These are phyloP conservation scores for Barnettozyma siamensis DNA, from an alignment of 805 yeast species.

Conservation along the genomic window DNA sequence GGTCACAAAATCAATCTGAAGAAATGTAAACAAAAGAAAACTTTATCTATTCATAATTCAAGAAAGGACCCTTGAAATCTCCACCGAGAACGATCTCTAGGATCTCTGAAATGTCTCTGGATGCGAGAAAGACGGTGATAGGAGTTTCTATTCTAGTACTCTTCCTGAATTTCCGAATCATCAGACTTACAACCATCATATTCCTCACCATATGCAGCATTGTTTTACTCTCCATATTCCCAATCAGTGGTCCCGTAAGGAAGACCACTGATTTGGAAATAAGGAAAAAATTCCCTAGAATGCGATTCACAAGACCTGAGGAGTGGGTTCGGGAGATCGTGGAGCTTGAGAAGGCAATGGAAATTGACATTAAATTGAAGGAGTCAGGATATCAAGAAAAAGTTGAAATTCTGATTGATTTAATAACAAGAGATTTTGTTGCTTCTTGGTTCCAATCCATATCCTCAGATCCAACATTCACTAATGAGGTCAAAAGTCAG, in stretches of 20 bases:
- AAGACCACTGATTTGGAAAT: conserved; percentile 4
- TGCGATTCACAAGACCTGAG: conserved; percentile 22
- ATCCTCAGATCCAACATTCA: conserved; percentile 33
- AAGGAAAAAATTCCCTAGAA: conserved; percentile 16
- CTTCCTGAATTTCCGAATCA: too few relatives aligned
- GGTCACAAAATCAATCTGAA: too few relatives aligned
- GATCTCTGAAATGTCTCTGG: too few relatives aligned
- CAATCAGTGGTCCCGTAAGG: conserved; percentile 5
- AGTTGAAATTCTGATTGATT: conserved; percentile 37
- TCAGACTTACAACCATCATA: too few relatives aligned
- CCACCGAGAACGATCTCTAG: too few relatives aligned
- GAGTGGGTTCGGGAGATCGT: conserved; percentile 28
- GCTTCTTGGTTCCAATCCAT: conserved; percentile 50
- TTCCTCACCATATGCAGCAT: too few relatives aligned
- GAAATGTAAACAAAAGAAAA: too few relatives aligned
- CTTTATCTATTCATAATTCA: too few relatives aligned
- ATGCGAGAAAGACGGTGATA: too few relatives aligned
- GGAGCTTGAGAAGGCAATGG: conserved; percentile 11
- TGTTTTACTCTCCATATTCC: background rate
- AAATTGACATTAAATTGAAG: background rate
- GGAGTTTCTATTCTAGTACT: too few relatives aligned
- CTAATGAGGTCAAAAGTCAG: conserved; percentile 36
- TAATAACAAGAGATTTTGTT: conserved; percentile 50
- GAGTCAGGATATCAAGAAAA: conserved; percentile 30
- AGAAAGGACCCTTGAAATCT: too few relatives aligned